Evolutionary conservation across 2,329 filamentous ascomycete genomes (phyloP), one percentile per base, ranked within the genome.

Genomic region (Pseudogymnoascus sp.): DNA sequence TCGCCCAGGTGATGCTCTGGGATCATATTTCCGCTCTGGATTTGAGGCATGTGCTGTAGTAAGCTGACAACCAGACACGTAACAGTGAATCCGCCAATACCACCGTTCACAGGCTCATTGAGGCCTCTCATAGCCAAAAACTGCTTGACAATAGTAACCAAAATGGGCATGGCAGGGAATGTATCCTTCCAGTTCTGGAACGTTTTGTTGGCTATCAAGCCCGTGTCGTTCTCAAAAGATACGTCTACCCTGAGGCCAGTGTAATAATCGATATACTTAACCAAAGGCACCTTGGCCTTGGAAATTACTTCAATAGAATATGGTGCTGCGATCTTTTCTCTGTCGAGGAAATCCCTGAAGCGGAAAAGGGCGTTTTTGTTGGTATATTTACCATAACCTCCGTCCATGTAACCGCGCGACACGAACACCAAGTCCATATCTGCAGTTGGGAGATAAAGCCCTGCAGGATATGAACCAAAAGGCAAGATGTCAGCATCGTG

Each of bases 401-500:
- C 78, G 7, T 78, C 73, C 66, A 86, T 79, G 67, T 85, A 91
- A 25, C 79, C 78, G 1, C 76, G 72, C 2, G 87, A 88, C 60
- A 93, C 84, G 61, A 95, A 83, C 2, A 96, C 95, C 59, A 99
- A 80, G 73, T 99, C 95, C 87, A 99, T 96, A 73, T 99, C 95
- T 14, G 90, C 91, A 1, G 89, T 87, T 5, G 88, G 88, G 8
- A 91, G 78, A 72, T 90, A 90, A 5, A 84, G 70, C 8, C 90
- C 91, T 2, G 91, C 91, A 69, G 91, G 93, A 75, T 93, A 99
- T 0, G 95, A 97, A n/a, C 95, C 95, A 73, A 99, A 99, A 8
- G 88, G 82, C 36, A 83, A 79, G 6, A 97, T 79, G 59, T 87
- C 81, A 10, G 87, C 85, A 56, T 85, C 83, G 11, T 78, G 75